phyloP scores from a whole-genome alignment of 257 asterid genomes.

The Solanum peruvianum region DNA sequence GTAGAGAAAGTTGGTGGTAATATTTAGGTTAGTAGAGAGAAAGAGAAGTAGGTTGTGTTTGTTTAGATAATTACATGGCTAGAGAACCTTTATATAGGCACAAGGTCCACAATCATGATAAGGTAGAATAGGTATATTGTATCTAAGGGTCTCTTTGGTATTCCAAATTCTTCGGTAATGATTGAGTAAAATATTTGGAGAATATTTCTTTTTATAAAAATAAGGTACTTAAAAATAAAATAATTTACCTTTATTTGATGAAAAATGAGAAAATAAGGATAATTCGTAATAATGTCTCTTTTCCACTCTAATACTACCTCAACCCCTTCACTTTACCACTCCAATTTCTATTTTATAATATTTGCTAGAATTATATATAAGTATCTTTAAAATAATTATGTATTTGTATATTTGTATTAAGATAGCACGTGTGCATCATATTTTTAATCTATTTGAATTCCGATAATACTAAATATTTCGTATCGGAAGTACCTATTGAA shows the following conservation, averaged over 20 bases:
- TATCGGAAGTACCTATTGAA: neutral
- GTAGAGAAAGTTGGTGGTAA: neutral
- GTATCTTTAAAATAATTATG: neutral
- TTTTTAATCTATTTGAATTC: neutral
- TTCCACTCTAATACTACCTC: neutral
- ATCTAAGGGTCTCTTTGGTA: neutral
- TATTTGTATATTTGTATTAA: neutral
- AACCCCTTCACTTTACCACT: neutral
- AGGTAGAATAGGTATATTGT: neutral
- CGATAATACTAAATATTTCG: neutral
- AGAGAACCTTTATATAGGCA: slow-evolving; percentile 5
- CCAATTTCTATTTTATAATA: neutral
- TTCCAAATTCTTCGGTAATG: neutral
- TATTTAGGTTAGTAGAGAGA: neutral
- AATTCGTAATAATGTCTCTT: neutral
- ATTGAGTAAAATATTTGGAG: neutral
- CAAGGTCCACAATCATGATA: neutral
- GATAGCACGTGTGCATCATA: neutral
- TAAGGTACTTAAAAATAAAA: neutral
- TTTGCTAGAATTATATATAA: neutral
- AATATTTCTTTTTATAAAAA: neutral
- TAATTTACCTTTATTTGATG: neutral
- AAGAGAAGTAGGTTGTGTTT: neutral
- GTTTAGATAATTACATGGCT: neutral
- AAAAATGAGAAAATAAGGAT: neutral